Conservation (phyloP, 1,139 yeast species). For the Geotrichum klebahnii region DNA sequence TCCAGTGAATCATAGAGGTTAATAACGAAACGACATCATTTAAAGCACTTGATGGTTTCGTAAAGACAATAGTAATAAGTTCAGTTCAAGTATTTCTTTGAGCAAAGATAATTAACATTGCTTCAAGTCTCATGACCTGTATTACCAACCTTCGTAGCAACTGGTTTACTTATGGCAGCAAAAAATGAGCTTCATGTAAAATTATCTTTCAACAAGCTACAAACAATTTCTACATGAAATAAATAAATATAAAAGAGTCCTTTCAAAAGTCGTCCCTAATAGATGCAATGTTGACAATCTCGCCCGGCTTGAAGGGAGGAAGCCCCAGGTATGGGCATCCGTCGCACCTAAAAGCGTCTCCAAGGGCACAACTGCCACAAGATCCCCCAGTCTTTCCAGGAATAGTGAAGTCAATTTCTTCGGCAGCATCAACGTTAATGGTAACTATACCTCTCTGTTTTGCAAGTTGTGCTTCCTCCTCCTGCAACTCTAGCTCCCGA, state of each 20-base stretch:
- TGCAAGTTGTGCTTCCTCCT: slow-evolving; percentile 33
- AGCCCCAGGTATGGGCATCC: slow-evolving; percentile 96
- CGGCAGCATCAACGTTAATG: slow-evolving; percentile 52
- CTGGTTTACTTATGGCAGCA: no score
- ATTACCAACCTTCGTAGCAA: no score
- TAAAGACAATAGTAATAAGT: no score
- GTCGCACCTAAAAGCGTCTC: slow-evolving; percentile 97
- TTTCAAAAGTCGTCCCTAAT: slow-evolving; percentile 10
- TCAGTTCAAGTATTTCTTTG: no score
- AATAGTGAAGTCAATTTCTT: slow-evolving; percentile 78
- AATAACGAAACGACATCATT: no score
- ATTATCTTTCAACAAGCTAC: no score
- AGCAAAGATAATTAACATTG: no score
- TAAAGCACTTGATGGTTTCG: no score
- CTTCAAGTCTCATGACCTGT: no score
- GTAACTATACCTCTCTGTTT: slow-evolving; percentile 44
- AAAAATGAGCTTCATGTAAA: no score
- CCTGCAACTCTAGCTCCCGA: slow-evolving; percentile 58
- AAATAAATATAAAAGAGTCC: background rate
- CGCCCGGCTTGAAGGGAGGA: slow-evolving; percentile 98
- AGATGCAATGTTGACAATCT: slow-evolving; percentile 43
- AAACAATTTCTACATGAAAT: no score
- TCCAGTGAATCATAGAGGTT: background rate
- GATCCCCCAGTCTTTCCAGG: slow-evolving; percentile 88
- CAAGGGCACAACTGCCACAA: slow-evolving; percentile 93